Evolutionary conservation across 78 protist genomes (phyloP).

Genomic region (Diacronema lutheri): DNA sequence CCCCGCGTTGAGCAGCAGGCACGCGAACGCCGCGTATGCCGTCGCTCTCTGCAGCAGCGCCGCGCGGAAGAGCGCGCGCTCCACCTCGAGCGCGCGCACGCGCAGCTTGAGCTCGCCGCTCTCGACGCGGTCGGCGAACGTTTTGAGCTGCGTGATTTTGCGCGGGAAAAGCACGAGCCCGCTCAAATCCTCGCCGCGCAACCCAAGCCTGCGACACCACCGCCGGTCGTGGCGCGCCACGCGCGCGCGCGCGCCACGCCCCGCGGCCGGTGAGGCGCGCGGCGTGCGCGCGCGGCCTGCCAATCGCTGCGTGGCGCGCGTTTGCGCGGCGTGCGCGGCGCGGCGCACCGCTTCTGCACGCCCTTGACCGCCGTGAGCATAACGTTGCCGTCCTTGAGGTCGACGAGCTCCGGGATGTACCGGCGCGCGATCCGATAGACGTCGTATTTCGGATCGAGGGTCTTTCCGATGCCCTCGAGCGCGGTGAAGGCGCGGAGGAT

Average conservation of each 20-base stretch:
- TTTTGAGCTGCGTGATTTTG: not conserved
- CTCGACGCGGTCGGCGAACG: not conserved
- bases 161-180: not conserved
- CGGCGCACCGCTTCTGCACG: no score
- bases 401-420: constrained; percentile 25
- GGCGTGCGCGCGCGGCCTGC: no score
- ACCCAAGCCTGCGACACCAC: constrained; percentile 6
- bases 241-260: not conserved
- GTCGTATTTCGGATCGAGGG: not conserved
- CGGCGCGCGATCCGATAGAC: constrained; percentile 5
- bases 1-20: no score
- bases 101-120: constrained; percentile 32
- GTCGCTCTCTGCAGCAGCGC: no score
- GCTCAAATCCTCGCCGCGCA: not conserved
- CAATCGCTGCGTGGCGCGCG: no score
- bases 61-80: not conserved
- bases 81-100: constrained; percentile 38
- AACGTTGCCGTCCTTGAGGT: constrained; percentile 3
- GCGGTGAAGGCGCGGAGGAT: constrained; percentile 23
- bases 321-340: no score
- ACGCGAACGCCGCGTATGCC: no score
- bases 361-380: not conserved
- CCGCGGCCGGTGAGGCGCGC: no score
- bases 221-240: not conserved
- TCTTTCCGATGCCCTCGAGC: constrained; percentile 20